Evolutionary conservation across 1,284 basidiomycete species (phyloP).

Genomic region (Pascua sp.): DNA sequence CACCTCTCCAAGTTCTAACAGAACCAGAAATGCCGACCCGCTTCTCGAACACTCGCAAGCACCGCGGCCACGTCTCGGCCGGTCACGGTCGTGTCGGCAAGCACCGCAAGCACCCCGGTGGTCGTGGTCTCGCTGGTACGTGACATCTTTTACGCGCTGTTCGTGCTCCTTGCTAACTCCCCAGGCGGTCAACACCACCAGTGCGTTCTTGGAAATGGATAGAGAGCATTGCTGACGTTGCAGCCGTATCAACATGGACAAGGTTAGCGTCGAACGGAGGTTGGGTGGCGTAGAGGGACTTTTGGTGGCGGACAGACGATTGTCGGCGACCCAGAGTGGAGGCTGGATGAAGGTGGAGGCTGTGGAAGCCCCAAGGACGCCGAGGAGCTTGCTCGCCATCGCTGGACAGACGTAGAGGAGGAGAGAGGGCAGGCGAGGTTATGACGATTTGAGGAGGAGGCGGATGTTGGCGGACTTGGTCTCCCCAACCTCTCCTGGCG

Average conservation of each 20-base stretch:
- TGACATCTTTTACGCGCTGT: too few relatives aligned
- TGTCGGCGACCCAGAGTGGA: background rate
- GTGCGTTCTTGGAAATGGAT: too few relatives aligned
- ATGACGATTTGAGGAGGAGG: too few relatives aligned
- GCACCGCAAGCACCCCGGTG: slow-evolving; percentile 99
- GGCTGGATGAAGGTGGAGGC: background rate
- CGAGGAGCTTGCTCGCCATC: background rate
- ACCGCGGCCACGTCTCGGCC: slow-evolving; percentile 96
- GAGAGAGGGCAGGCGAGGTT: too few relatives aligned
- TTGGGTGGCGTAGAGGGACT: background rate
- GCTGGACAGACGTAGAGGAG: background rate
- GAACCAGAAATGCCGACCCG: slow-evolving; percentile 73
- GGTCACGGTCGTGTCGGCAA: slow-evolving; percentile 96
- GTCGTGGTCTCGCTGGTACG: slow-evolving; percentile 99
- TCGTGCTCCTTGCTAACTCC: too few relatives aligned
- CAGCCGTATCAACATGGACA: slow-evolving; percentile 58
- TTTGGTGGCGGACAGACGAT: background rate
- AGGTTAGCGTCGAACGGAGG: slow-evolving; percentile 30
- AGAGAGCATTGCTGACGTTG: too few relatives aligned
- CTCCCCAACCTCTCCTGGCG: background rate
- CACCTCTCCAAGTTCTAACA: too few relatives aligned
- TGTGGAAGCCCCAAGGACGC: background rate
- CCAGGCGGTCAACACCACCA: too few relatives aligned
- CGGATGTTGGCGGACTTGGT: background rate
- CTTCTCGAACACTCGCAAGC: slow-evolving; percentile 94